These are phyloP conservation scores for Magnusiomyces starmeri DNA, from an alignment of 1,139 yeast genomes.

Conservation along the genomic window DNA sequence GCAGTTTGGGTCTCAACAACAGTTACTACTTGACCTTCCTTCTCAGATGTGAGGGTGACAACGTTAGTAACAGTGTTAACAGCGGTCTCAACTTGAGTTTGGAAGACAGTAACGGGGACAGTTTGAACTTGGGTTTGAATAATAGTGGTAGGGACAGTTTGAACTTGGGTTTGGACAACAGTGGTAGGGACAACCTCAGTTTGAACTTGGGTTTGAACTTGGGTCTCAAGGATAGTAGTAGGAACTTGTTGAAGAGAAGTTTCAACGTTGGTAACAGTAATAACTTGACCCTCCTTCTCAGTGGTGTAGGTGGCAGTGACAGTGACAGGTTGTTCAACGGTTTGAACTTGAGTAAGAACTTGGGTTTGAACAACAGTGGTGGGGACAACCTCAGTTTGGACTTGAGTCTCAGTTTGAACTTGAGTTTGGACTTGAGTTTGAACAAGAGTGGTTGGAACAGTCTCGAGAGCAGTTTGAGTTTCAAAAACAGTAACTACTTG, in stretches of 20 bases:
- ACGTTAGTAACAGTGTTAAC: background rate
- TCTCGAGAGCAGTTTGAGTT: slow-evolving; percentile 2
- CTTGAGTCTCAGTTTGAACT: background rate
- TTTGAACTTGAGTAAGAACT: background rate
- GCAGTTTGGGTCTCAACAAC: background rate
- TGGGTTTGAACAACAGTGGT: background rate
- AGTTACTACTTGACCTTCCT: background rate
- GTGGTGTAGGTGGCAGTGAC: background rate
- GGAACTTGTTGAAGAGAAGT: background rate
- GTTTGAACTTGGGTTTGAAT: slow-evolving; percentile 4
- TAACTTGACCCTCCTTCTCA: background rate
- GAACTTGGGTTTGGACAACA: slow-evolving; percentile 5
- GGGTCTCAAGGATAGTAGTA: background rate
- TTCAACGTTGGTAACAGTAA: slow-evolving; percentile 1
- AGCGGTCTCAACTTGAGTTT: background rate
- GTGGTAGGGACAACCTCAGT: background rate
- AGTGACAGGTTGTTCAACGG: slow-evolving; percentile 1
- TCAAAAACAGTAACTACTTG: background rate
- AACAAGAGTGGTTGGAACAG: background rate
- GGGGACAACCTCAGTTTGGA: background rate
- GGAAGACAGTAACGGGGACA: slow-evolving; percentile 1
- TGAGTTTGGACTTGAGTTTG: background rate
- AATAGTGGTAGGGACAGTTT: slow-evolving; percentile 3
- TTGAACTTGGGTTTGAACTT: background rate
- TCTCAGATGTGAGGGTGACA: background rate